Percentiles rank a stretch among this genome's conserved stretches.
Conservation (phyloP, 108 stramenopile genomes). For the Cylindrotheca fusiformis region DNA sequence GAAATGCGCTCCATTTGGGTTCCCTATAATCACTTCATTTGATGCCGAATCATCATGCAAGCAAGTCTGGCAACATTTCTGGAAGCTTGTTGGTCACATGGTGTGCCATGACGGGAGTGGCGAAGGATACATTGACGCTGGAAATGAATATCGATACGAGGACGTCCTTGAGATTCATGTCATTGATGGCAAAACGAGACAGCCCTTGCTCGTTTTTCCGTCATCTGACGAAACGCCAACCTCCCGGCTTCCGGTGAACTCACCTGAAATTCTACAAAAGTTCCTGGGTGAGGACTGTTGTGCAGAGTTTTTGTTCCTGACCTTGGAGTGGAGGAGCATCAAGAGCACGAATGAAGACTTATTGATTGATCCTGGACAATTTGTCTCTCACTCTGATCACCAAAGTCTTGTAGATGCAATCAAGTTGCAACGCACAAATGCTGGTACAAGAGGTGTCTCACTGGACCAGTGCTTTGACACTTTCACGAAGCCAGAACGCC, state of each 20-base stretch:
- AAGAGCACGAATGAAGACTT: not conserved
- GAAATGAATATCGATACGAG: slow-evolving; percentile 6
- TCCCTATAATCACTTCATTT: slow-evolving; percentile 63
- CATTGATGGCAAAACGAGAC: slow-evolving; percentile 16
- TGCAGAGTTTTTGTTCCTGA: slow-evolving; percentile 40
- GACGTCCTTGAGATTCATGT: slow-evolving; percentile 32
- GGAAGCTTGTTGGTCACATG: slow-evolving; percentile 40
- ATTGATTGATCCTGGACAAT: slow-evolving; percentile 19
- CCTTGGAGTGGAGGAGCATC: slow-evolving; percentile 41
- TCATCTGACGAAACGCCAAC: slow-evolving; percentile 13
- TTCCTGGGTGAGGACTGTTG: slow-evolving; percentile 33
- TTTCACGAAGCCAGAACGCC: slow-evolving; percentile 80
- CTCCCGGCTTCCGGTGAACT: slow-evolving; percentile 23
- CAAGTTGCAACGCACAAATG: slow-evolving; percentile 9
- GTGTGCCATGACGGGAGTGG: slow-evolving; percentile 6
- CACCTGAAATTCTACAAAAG: slow-evolving; percentile 20
- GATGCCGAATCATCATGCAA: slow-evolving; percentile 36
- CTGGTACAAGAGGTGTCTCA: slow-evolving; percentile 38
- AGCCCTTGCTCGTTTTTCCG: slow-evolving; percentile 26
- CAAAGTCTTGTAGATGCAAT: slow-evolving; percentile 25
- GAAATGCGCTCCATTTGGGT: slow-evolving; percentile 38
- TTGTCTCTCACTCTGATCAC: slow-evolving; percentile 30
- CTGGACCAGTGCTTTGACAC: slow-evolving; percentile 76
- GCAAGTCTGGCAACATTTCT: slow-evolving; percentile 49
- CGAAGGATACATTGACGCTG: slow-evolving; percentile 4